A percentile compares a stretch with the other conserved stretches of the same genome.
Evolutionary conservation across 345 rosid species (phyloP).

Genomic region (Ceriops zippeliana): DNA sequence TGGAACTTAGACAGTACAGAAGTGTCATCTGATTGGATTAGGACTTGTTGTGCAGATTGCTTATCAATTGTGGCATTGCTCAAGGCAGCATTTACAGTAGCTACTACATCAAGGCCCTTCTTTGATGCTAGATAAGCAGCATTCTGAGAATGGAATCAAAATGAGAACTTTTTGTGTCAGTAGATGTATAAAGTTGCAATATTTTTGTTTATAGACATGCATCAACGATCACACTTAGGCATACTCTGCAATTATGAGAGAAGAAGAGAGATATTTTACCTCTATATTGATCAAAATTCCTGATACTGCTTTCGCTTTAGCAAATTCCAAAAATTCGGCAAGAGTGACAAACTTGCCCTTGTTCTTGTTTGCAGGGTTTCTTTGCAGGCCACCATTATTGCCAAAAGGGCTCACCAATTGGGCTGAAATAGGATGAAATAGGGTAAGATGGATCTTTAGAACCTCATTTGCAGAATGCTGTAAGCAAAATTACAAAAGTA

Average conservation of each 20-base stretch:
- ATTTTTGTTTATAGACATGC: no score
- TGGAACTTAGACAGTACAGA: slow-evolving; percentile 57
- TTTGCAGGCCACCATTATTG: slow-evolving; percentile 20
- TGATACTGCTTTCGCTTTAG: slow-evolving; percentile 62
- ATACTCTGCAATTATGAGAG: neutral
- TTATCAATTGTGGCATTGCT: slow-evolving; percentile 60
- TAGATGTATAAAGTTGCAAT: no score
- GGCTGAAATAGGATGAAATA: slow-evolving; percentile 47
- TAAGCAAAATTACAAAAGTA: neutral
- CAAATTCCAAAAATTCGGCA: slow-evolving; percentile 58
- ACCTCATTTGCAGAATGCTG: neutral
- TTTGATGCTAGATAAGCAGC: slow-evolving; percentile 84
- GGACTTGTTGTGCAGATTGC: slow-evolving; percentile 64
- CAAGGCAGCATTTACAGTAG: slow-evolving; percentile 45
- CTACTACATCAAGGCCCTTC: slow-evolving; percentile 61
- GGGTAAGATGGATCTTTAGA: neutral
- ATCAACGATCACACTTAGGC: no score
- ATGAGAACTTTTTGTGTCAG: neutral
- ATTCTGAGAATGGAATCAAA: slow-evolving; percentile 37
- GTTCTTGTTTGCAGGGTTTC: slow-evolving; percentile 67
- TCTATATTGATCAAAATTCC: slow-evolving; percentile 74
- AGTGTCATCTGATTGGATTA: slow-evolving; percentile 74
- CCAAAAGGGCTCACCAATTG: slow-evolving; percentile 58
- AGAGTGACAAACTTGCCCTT: slow-evolving; percentile 63
- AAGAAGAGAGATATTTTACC: slow-evolving; percentile 31